A percentile compares a stretch with the other conserved stretches of the same genome.
Evolutionary conservation across 2,329 filamentous ascomycete species (phyloP).

Genomic region (Davidsoniella eucalypti): DNA sequence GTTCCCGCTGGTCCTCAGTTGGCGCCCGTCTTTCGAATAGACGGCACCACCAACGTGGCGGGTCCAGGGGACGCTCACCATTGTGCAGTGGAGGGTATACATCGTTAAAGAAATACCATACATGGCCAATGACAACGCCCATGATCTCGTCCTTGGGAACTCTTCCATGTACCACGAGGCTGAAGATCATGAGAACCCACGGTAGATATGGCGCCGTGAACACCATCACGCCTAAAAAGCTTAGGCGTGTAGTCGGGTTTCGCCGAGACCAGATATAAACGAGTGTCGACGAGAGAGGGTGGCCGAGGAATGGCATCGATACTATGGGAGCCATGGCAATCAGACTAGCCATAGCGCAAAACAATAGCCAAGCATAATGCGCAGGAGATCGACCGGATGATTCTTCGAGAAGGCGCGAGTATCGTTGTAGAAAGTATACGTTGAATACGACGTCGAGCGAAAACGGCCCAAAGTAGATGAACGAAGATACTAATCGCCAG

Average conservation of each 20-base stretch:
- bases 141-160: conserved; percentile 93
- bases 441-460: conserved; percentile 92
- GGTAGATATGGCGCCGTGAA: conserved; percentile 91
- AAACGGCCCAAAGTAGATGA: conserved; percentile 92
- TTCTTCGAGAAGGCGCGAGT: conserved; percentile 88
- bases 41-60: conserved; percentile 76
- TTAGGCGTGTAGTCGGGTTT: conserved; percentile 81
- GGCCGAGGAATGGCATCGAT: conserved; percentile 86
- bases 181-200: conserved; percentile 90
- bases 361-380: conserved; percentile 84
- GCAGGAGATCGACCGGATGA: conserved; percentile 82
- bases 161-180: conserved; percentile 72
- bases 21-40: conserved; percentile 51
- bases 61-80: conserved; percentile 71
- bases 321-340: conserved; percentile 72
- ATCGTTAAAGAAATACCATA: conserved; percentile 97
- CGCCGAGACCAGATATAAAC: conserved; percentile 97
- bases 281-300: conserved; percentile 76
- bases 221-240: conserved; percentile 72
- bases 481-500: conserved; percentile 90
- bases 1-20: conserved; percentile 20
- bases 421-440: conserved; percentile 94
- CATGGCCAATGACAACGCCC: conserved; percentile 83
- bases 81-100: conserved; percentile 86
- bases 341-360: conserved; percentile 68